phyloP scores from a whole-genome alignment of 202 grass and related monocot species.

The Musa balbisiana region DNA sequence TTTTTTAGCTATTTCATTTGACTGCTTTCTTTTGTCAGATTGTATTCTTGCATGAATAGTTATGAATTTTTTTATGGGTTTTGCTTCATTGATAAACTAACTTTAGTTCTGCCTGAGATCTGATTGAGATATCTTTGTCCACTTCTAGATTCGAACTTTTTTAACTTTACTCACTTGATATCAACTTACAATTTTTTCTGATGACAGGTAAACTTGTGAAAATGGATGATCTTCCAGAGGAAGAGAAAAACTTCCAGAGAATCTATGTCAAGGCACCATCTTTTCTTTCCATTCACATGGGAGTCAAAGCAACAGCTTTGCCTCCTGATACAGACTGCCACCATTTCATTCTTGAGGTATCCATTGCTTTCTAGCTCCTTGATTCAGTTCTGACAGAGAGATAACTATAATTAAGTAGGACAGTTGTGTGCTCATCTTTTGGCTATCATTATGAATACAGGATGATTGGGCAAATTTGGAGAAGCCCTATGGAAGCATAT shows the following conservation, averaged over 20 bases:
- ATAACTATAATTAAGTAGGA: background rate
- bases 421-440: constrained; percentile 6
- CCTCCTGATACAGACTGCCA: constrained; percentile 82
- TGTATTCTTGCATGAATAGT: no score
- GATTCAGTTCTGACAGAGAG: background rate
- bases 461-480: constrained; percentile 83
- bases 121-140: background rate
- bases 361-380: background rate
- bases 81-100: no score
- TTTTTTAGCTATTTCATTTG: background rate
- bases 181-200: background rate
- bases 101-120: background rate
- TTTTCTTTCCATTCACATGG: constrained; percentile 93
- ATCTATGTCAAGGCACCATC: constrained; percentile 84
- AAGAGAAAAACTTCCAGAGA: constrained; percentile 87
- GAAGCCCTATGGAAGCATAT: constrained; percentile 89
- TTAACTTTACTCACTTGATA: background rate
- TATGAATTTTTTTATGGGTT: no score
- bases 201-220: constrained; percentile 73
- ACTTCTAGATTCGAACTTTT: background rate
- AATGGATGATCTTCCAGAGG: constrained; percentile 67
- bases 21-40: no score
- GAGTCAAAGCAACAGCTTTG: constrained; percentile 75
- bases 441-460: constrained; percentile 30
- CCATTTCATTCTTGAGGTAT: constrained; percentile 91